Evolutionary conservation across 176 grass and related monocot species (phyloP).

Genomic region (Saccharum spontaneum): DNA sequence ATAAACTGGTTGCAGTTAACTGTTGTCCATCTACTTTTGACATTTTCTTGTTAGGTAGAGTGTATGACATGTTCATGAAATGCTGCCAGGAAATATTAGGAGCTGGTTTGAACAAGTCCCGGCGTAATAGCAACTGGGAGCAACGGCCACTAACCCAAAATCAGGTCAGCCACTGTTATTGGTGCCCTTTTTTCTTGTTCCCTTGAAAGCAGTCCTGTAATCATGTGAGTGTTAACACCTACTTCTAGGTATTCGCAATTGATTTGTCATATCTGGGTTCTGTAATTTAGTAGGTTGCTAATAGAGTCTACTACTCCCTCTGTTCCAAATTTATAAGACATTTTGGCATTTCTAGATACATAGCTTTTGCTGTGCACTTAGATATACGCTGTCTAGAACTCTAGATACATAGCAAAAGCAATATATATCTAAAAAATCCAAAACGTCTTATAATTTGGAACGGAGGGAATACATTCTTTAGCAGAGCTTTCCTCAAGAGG

Average conservation of each 20-base stretch:
- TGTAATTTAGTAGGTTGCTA: background rate
- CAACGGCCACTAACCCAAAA: slow-evolving; percentile 81
- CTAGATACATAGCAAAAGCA: too few relatives aligned
- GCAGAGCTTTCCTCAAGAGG: background rate
- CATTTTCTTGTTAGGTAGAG: slow-evolving; percentile 14
- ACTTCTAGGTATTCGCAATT: background rate
- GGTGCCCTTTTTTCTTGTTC: background rate
- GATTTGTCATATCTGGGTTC: slow-evolving; percentile 4
- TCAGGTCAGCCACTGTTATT: slow-evolving; percentile 49
- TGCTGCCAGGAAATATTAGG: slow-evolving; percentile 72
- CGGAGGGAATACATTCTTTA: background rate
- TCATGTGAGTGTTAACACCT: slow-evolving; percentile 3
- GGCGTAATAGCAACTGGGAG: slow-evolving; percentile 90
- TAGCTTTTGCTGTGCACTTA: too few relatives aligned
- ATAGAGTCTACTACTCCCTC: background rate
- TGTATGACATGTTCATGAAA: slow-evolving; percentile 15
- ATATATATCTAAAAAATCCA: too few relatives aligned
- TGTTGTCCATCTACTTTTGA: background rate
- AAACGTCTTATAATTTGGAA: too few relatives aligned
- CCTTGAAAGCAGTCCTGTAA: background rate
- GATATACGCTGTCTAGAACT: too few relatives aligned
- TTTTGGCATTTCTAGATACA: too few relatives aligned
- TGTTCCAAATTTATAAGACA: background rate
- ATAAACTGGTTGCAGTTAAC: background rate
- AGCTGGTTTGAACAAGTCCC: slow-evolving; percentile 88